Evolutionary conservation across 805 yeast genomes (phyloP).

Genomic region (Nakazawaea peltata): DNA sequence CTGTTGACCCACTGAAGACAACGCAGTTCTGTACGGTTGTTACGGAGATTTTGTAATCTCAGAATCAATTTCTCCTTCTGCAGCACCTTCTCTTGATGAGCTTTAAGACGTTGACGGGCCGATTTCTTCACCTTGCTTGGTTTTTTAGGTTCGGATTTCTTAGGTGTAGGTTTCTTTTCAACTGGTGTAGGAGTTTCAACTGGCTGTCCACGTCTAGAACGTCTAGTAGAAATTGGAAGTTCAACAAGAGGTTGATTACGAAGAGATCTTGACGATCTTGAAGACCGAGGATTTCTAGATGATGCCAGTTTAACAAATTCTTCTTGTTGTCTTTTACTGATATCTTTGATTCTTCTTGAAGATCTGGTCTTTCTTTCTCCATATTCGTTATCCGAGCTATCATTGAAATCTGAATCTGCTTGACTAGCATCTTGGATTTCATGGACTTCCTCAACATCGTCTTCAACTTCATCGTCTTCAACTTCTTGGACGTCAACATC

Average conservation of each 20-base stretch:
- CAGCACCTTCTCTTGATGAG: constrained; percentile 23
- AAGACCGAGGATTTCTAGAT: constrained; percentile 7
- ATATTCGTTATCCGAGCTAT: too few relatives aligned
- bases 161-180: too few relatives aligned
- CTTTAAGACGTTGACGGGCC: constrained; percentile 20
- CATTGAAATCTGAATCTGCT: too few relatives aligned
- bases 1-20: constrained; percentile 59
- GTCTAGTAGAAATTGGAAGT: background rate
- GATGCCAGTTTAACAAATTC: background rate
- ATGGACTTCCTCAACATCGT: background rate
- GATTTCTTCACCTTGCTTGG: constrained; percentile 24
- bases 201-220: too few relatives aligned
- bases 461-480: background rate
- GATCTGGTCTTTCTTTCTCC: constrained; percentile 8
- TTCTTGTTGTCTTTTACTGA: constrained; percentile 3
- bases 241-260: background rate
- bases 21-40: constrained; percentile 34
- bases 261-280: background rate
- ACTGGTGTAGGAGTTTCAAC: too few relatives aligned
- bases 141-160: constrained; percentile 8
- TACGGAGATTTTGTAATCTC: constrained; percentile 24
- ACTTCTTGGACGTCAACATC: constrained; percentile 17
- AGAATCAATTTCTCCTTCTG: constrained; percentile 17
- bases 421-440: too few relatives aligned
- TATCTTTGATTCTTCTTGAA: constrained; percentile 12